These are phyloP conservation scores for Chondrus crispus DNA, from an alignment of 23 red algal genomes.

Conservation along the genomic window DNA sequence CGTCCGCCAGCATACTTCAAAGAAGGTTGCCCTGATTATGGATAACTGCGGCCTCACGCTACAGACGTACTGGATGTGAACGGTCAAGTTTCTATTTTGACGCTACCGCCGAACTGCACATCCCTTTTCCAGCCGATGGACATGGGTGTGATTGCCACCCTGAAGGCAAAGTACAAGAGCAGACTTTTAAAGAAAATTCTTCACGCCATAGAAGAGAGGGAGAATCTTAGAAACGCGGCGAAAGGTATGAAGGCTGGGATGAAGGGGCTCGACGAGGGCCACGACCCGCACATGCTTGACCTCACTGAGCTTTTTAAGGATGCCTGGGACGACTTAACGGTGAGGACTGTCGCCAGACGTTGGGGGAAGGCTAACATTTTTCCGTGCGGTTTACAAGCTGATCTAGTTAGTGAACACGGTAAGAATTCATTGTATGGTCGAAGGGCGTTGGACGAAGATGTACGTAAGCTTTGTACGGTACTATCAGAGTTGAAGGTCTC, in stretches of 20 bases:
- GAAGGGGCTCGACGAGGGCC: background rate
- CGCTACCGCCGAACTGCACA: background rate
- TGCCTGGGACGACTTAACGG: background rate
- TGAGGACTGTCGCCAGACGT: background rate
- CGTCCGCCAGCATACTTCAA: background rate
- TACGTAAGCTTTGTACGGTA: no score
- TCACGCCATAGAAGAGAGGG: no score
- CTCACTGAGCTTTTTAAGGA: background rate
- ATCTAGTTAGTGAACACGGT: no score
- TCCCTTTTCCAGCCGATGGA: background rate
- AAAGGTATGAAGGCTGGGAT: background rate
- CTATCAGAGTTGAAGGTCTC: no score
- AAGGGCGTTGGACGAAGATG: no score
- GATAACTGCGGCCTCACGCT: background rate
- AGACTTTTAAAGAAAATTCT: no score
- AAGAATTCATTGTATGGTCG: no score
- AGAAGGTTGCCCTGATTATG: background rate
- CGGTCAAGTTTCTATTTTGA: background rate
- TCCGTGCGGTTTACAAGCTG: background rate
- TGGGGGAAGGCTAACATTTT: background rate
- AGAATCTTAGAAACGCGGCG: no score
- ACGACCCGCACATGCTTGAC: background rate
- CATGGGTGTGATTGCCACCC: background rate
- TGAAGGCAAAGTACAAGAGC: background rate
- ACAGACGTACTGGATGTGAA: background rate